Base-by-base conservation (phyloP, 2,329 filamentous ascomycete species). In the Atkinsonella hypoxylon region DNA sequence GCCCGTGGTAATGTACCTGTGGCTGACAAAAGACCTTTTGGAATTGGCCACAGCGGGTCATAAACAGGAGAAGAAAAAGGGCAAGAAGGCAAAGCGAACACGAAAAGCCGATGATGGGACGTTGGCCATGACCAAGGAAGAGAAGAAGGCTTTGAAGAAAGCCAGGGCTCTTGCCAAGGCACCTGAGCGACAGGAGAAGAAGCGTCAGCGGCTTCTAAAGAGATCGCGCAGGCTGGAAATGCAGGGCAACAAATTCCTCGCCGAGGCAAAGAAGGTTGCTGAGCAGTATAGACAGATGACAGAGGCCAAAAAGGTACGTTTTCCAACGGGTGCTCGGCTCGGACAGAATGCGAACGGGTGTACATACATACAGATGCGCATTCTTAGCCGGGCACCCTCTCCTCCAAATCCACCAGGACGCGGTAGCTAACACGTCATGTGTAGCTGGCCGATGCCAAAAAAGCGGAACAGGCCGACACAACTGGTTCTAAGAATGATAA, bases 181-280 rank as follows among this genome's bases (percentile, higher is more conserved):
- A 49, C 54, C 56, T n/a, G 52, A 44, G 46, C 69, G 69, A 56
- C 55, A 61, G 8, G 68, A 70, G 54, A 71, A 69, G 62, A 65
- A 62, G 45, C 66, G 64, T 39, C 57, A 62, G 47, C 66, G 65
- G 18, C 56, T 73, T 47, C 62, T 68, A 22, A 53, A 54, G n/a
- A 67, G 67, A 50, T 59, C 61, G 10, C 53, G 70, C 26, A 67
- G 68, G 57, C 63, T 73, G 36, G 67, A 72, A 58, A 58, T 57
- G 2, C 62, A 73, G 58, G 70, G 66, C 2, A 55, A 61, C 20
- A 68, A 69, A 60, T 53, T 77, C 34, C 56, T 71, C 56, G 59
- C 57, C 1, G 65, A 74, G 51, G 67, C 73, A 0, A 65, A 69
- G 53, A 66, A 64, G 51, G 56, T 58, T 22, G 57, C 58, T 30